Base-by-base conservation (phyloP, 176 grass and related monocot genomes). In the Rhynchospora pubera region DNA sequence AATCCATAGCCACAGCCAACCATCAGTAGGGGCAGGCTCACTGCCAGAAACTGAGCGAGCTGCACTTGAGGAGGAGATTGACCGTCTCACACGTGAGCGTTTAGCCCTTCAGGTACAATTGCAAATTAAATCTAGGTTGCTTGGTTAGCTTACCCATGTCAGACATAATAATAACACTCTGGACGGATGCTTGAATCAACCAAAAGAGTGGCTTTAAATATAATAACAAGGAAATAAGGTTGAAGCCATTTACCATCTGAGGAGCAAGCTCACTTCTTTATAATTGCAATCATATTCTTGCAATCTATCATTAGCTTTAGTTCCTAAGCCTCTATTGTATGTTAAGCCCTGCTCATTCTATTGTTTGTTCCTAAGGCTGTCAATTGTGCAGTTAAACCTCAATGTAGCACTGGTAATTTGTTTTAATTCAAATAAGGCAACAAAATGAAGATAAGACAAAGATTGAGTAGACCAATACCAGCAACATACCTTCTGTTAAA, bases 41-140 rank as follows among this genome's bases (percentile, higher is more conserved):
- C 13, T 89, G 55, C 78, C 84, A 53, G 84, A 93, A 52, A 79
- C 88, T 18, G 92, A 95, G 68, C 90, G 93, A 77, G 84, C 84
- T 18, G 65, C 88, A 47, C 85, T 99, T n/a, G 91, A 95, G 65
- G 93, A 99, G 64, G 93, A 99, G 79, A 99, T 99, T n/a, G 96
- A 95, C 3, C 86, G 86, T 21, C 93, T 95, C 83, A 65, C 84
- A 65, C 82, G 84, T 24, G 91, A 99, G 87, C 92, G 87, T 85
- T 9, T 78, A 56, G 58, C 67, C 63, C 89, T 99, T 45, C 79
- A 93, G 79, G 84, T 82, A 51, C 42, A 9, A 52, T 53, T 55
- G 8, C 47, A 53, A 55, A 32, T 55, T 76, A 3, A 53, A 76
- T 55, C 48, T 53, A 28, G 47, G 21, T 26, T 15, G 11, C 21